Evolutionary conservation across 805 yeast species (phyloP).

Genomic region (Candida railenensis): DNA sequence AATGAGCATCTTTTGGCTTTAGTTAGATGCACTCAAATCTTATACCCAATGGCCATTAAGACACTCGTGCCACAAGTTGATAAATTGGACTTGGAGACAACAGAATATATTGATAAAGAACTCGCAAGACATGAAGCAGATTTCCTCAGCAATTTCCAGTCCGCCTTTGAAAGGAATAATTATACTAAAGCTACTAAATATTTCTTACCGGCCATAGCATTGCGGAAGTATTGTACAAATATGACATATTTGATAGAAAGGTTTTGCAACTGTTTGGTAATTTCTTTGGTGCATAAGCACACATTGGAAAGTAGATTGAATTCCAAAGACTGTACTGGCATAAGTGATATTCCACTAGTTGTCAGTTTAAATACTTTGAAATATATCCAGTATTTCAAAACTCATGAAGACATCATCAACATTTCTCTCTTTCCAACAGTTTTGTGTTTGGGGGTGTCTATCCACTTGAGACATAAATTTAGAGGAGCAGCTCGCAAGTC

Average conservation of each 20-base stretch:
- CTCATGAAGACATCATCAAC: conserved; percentile 1
- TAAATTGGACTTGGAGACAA: neutral
- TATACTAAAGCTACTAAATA: neutral
- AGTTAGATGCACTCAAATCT: neutral
- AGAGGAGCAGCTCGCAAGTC: conserved; percentile 3
- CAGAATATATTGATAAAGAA: neutral
- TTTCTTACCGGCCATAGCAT: neutral
- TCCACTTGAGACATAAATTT: neutral
- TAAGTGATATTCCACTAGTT: neutral
- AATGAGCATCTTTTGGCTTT: neutral
- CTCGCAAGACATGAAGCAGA: neutral
- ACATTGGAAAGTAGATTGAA: conserved; percentile 7
- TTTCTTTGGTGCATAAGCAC: neutral
- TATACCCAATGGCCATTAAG: neutral
- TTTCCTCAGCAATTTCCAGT: neutral
- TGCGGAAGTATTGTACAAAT: neutral
- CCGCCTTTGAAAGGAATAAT: neutral
- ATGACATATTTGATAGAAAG: neutral
- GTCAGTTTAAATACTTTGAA: neutral
- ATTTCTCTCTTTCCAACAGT: conserved; percentile 4
- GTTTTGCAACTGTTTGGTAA: neutral
- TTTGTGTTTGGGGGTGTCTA: neutral
- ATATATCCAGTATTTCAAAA: neutral
- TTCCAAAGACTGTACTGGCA: conserved; percentile 1
- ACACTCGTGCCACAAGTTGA: neutral